Evolutionary conservation across 2,329 filamentous ascomycete genomes (phyloP), one percentile per base, ranked within the genome.

Genomic region (Nothopassalora personata): DNA sequence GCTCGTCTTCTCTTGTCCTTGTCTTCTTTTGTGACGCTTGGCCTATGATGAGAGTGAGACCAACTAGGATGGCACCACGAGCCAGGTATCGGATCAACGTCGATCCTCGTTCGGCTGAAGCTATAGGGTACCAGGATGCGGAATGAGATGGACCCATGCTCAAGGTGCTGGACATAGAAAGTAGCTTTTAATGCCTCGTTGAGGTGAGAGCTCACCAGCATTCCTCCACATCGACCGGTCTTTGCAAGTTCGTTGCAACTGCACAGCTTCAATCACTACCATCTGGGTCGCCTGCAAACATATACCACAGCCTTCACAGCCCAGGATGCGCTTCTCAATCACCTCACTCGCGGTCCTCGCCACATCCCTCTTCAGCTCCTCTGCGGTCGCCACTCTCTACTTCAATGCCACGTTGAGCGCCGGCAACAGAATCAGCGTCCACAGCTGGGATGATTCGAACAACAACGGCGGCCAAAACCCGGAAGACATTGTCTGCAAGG

Each of bases 391-490:
- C n/a, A 59, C 56, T 23, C 57, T 64, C 19, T 64, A 64, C 55
- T 64, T 64, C 59, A 64, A 60, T 31, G 61, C 61, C 52, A 64
- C 59, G 1, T 58, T 64, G 30, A 31, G 23, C n/a, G 39, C 33
- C 18, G 59, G 53, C 59, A 60, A 50, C 52, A 60, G 48, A 39
- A 54, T 64, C n/a, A 58, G 57, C 18, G 61, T 64, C 30, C 46
- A 58, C 59, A 58, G 54, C 48, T 64, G 61, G 61, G 61, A 64
- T 55, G 61, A 64, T 19, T 53, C 56, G 13, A 64, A 64, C 54
- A 64, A 64, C 57, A 61, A 64, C 55, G 57, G 59, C 49, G 53
- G 52, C 23, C 54, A 46, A 4, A 61, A 64, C 23, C 52, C 59
- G 4, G 59, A 64, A 55, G 61, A 64, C 36, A 59, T 64, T 48